A percentile compares a stretch with the other conserved stretches of the same genome.
Evolutionary conservation across 208 protist genomes (phyloP).

Genomic region (Strigomonas galati): DNA sequence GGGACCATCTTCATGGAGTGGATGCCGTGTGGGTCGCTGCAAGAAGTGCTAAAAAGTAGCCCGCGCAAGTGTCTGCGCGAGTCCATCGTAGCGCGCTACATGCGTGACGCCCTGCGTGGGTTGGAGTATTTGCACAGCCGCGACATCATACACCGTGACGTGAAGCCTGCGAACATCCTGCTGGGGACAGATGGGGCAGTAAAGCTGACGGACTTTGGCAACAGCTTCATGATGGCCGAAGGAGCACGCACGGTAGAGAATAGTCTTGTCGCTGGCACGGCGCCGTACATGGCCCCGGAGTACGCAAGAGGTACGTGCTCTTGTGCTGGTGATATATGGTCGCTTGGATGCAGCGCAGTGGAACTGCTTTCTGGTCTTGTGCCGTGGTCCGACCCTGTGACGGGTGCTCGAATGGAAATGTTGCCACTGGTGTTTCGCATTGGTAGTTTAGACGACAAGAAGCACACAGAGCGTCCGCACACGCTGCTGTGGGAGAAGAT

Average conservation of each 20-base stretch:
- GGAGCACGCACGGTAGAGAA: conserved; percentile 29
- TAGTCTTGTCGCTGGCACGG: conserved; percentile 47
- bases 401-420: conserved; percentile 15
- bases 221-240: conserved; percentile 38
- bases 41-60: conserved; percentile 43
- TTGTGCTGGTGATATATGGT: too few species aligned
- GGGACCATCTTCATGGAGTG: too few species aligned
- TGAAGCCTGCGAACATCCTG: conserved; percentile 86
- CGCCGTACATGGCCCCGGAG: too few species aligned
- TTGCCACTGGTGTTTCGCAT: conserved; percentile 63
- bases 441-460: conserved; percentile 34
- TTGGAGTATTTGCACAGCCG: too few species aligned
- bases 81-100: conserved; percentile 42
- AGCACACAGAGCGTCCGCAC: conserved; percentile 31
- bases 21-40: conserved; percentile 62
- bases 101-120: too few species aligned
- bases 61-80: conserved; percentile 40
- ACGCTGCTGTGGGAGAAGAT: conserved; percentile 2
- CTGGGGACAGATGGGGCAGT: conserved; percentile 59
- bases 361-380: too few species aligned
- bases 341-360: too few species aligned
- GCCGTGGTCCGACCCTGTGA: conserved; percentile 46
- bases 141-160: conserved; percentile 79
- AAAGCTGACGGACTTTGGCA: conserved; percentile 84
- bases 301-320: too few species aligned